Evolutionary conservation across 2,329 filamentous ascomycete species (phyloP).

Genomic region (Epichloe glyceriae): DNA sequence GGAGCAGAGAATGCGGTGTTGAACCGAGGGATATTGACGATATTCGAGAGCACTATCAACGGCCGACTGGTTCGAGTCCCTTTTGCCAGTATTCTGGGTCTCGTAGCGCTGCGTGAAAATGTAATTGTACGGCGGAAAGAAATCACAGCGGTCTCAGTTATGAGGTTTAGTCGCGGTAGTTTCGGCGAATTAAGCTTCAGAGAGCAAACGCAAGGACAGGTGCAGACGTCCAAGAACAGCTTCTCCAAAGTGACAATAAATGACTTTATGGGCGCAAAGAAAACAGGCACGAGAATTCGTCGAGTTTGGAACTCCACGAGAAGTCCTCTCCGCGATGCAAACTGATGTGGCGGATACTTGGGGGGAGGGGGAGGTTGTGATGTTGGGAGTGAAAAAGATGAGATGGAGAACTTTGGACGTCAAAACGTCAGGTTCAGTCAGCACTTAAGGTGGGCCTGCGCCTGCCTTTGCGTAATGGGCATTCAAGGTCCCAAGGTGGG

Average conservation of each 20-base stretch:
- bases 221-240: slow-evolving; percentile 29
- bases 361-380: slow-evolving; percentile 12
- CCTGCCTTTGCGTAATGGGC: slow-evolving; percentile 28
- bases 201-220: slow-evolving; percentile 20
- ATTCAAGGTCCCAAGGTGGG: slow-evolving; percentile 1
- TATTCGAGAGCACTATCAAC: neutral
- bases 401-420: slow-evolving; percentile 11
- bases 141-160: slow-evolving; percentile 1
- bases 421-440: slow-evolving; percentile 25
- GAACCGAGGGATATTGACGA: neutral
- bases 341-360: slow-evolving; percentile 4
- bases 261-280: neutral
- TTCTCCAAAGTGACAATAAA: slow-evolving; percentile 8
- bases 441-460: slow-evolving; percentile 23
- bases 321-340: neutral
- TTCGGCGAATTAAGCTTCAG: slow-evolving; percentile 7
- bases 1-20: neutral
- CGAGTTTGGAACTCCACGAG: neutral
- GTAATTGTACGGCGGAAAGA: neutral
- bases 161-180: neutral
- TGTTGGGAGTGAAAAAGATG: slow-evolving; percentile 13
- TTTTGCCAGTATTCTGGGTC: neutral
- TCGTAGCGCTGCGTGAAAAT: neutral
- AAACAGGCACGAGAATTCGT: no score
- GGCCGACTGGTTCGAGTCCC: neutral